Conservation (phyloP, 306 rosid species). For the Urtica urens region DNA sequence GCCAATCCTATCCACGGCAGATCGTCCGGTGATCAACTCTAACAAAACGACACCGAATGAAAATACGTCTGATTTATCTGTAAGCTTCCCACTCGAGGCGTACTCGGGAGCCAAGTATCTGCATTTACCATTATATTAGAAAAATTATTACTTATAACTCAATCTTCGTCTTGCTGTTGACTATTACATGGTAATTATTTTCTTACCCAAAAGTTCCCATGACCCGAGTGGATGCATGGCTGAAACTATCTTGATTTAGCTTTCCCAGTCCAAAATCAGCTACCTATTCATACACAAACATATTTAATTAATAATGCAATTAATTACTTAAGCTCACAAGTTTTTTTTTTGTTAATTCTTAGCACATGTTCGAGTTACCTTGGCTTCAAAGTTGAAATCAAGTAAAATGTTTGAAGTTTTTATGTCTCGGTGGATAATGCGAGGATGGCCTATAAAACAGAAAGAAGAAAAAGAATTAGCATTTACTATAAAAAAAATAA, state of each 20-base stretch:
- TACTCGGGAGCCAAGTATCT: constrained; percentile 95
- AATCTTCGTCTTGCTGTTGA: too few relatives aligned
- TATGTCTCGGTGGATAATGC: constrained; percentile 85
- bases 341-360: too few relatives aligned
- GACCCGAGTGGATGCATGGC: constrained; percentile 86
- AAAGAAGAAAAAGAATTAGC: not conserved
- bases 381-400: constrained; percentile 66
- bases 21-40: constrained; percentile 63
- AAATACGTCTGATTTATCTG: constrained; percentile 85
- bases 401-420: constrained; percentile 73
- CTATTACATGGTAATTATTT: not conserved
- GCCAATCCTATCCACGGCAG: constrained; percentile 31
- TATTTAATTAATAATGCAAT: not conserved
- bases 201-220: constrained; percentile 90
- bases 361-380: constrained; percentile 33
- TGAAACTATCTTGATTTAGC: constrained; percentile 49
- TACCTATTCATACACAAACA: constrained; percentile 47
- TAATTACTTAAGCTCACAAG: not conserved
- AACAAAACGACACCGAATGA: constrained; percentile 71
- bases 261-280: constrained; percentile 92
- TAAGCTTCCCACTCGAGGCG: constrained; percentile 85
- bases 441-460: constrained; percentile 60
- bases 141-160: too few relatives aligned
- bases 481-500: not conserved
- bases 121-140: constrained; percentile 1